phyloP scores from a whole-genome alignment of 2,329 filamentous ascomycete species.

The Sporothrix euskadiensis region DNA sequence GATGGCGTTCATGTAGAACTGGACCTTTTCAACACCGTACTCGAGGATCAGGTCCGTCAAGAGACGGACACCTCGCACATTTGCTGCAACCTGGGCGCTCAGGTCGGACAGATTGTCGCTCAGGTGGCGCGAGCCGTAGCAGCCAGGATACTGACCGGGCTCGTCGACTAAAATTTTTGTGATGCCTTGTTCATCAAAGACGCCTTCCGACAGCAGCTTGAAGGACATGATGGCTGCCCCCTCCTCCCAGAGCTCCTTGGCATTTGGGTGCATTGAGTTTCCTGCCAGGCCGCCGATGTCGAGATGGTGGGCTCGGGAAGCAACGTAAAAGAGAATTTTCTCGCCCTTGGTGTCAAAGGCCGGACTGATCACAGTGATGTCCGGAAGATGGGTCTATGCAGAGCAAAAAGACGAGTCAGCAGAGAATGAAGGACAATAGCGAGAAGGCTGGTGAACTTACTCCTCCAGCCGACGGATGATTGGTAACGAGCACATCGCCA shows the following conservation, averaged over 20 bases:
- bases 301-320: slow-evolving; percentile 37
- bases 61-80: slow-evolving; percentile 71
- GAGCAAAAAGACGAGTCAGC: too few relatives aligned
- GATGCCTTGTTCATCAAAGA: slow-evolving; percentile 67
- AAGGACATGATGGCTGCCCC: slow-evolving; percentile 45
- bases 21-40: slow-evolving; percentile 66
- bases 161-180: slow-evolving; percentile 48
- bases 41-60: slow-evolving; percentile 71
- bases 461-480: too few relatives aligned
- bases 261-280: slow-evolving; percentile 37
- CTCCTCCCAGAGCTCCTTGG: slow-evolving; percentile 46
- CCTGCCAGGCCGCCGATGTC: slow-evolving; percentile 71
- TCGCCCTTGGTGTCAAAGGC: too few relatives aligned
- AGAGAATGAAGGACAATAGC: too few relatives aligned
- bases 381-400: too few relatives aligned
- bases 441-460: too few relatives aligned
- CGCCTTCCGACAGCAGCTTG: slow-evolving; percentile 40
- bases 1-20: slow-evolving; percentile 77
- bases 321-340: slow-evolving; percentile 68
- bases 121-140: slow-evolving; percentile 39
- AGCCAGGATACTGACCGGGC: slow-evolving; percentile 42
- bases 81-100: slow-evolving; percentile 73
- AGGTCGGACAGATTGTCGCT: slow-evolving; percentile 74
- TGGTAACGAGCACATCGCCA: too few relatives aligned
- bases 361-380: too few relatives aligned